A percentile compares a stretch with the other conserved stretches of the same genome.
These are phyloP conservation scores for Phytopythium montanum DNA, from an alignment of 352 stramenopile genomes.

Conservation along the genomic window DNA sequence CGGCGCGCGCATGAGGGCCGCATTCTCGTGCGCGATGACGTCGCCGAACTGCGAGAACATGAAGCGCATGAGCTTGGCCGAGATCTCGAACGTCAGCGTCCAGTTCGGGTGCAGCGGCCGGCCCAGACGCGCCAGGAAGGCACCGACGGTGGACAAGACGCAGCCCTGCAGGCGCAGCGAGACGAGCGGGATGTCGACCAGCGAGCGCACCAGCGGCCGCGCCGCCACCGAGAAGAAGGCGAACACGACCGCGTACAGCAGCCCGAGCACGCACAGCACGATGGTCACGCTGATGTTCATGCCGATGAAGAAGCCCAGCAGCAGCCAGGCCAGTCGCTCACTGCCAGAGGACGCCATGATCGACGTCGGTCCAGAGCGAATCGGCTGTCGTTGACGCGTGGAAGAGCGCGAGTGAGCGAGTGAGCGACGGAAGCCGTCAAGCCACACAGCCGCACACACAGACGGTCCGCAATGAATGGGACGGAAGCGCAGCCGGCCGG, in stretches of 20 bases:
- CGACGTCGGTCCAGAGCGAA: background rate
- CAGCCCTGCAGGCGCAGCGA: constrained; percentile 24
- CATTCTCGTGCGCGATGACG: constrained; percentile 19
- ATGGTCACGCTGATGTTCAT: constrained; percentile 6
- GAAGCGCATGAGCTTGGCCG: constrained; percentile 29
- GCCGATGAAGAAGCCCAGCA: constrained; percentile 10
- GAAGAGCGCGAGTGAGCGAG: background rate
- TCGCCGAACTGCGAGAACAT: constrained; percentile 30
- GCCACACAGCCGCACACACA: background rate
- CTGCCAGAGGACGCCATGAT: background rate
- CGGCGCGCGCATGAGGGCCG: constrained; percentile 21
- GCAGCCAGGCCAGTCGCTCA: constrained; percentile 7
- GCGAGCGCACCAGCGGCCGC: constrained; percentile 17
- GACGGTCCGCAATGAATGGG: too few relatives aligned
- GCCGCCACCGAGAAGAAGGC: constrained; percentile 15
- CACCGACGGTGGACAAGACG: constrained; percentile 14
- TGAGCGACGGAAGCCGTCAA: background rate
- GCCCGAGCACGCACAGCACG: background rate
- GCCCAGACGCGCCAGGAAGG: constrained; percentile 16
- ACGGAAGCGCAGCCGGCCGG: too few relatives aligned
- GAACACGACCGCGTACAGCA: constrained; percentile 15
- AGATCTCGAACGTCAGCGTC: constrained; percentile 35
- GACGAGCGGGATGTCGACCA: constrained; percentile 18
- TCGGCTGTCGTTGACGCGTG: background rate
- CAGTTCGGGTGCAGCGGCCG: constrained; percentile 28